Evolutionary conservation across 2,329 filamentous ascomycete species (phyloP).

Genomic region (Trichoderma cornu-damae): DNA sequence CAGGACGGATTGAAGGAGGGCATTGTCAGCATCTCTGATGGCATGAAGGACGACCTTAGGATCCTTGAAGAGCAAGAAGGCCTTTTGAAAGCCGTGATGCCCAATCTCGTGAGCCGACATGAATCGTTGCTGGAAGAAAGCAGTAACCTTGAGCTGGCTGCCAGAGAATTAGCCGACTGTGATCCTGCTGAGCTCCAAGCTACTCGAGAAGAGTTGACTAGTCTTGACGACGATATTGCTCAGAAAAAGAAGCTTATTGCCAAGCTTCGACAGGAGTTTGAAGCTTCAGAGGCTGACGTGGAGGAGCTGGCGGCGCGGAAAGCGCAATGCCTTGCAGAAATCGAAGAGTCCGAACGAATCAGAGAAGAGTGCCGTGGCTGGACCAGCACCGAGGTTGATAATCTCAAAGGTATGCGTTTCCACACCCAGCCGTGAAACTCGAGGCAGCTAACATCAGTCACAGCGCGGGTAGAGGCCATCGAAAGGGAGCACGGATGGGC

Average conservation of each 20-base stretch:
- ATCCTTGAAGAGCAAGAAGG: conserved; percentile 62
- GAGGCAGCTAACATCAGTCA: conserved; percentile 34
- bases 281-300: conserved; percentile 61
- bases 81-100: conserved; percentile 63
- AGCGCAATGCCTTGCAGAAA: conserved; percentile 64
- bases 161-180: conserved; percentile 69
- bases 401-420: conserved; percentile 60
- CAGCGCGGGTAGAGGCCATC: conserved; percentile 60
- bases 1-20: conserved; percentile 76
- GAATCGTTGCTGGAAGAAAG: conserved; percentile 59
- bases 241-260: conserved; percentile 63
- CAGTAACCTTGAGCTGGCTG: conserved; percentile 63
- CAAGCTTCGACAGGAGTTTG: conserved; percentile 60
- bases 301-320: conserved; percentile 62
- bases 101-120: conserved; percentile 56
- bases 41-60: conserved; percentile 69
- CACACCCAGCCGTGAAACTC: not conserved
- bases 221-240: conserved; percentile 62
- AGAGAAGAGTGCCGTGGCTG: conserved; percentile 87
- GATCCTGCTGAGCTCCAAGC: conserved; percentile 73
- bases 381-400: conserved; percentile 73
- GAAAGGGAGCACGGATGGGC: conserved; percentile 67
- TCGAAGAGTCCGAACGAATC: conserved; percentile 74
- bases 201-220: conserved; percentile 63
- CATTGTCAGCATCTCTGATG: conserved; percentile 67